A percentile compares a stretch with the other conserved stretches of the same genome.
phyloP scores from a whole-genome alignment of 1,139 yeast species.

The Geotrichum europaeum region DNA sequence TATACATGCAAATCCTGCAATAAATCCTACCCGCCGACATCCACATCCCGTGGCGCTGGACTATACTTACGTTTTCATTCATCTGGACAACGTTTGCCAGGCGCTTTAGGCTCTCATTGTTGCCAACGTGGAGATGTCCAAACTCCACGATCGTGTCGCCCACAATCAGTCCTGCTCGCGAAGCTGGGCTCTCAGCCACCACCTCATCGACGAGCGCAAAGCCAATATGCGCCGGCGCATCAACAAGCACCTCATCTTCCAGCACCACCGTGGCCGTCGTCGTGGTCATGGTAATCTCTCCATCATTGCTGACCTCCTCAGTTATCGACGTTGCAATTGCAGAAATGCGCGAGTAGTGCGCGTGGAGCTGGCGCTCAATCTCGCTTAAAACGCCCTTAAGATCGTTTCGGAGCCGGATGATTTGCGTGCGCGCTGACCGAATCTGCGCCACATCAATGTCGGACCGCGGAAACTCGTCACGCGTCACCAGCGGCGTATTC shows the following conservation, averaged over 20 bases:
- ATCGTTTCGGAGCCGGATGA: slow-evolving; percentile 68
- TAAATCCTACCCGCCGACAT: no score
- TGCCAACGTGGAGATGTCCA: slow-evolving; percentile 50
- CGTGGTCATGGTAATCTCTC: neutral
- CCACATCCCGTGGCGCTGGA: no score
- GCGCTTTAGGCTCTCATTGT: slow-evolving; percentile 43
- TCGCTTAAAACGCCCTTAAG: slow-evolving; percentile 45
- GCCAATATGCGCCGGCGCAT: slow-evolving; percentile 37
- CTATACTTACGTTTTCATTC: slow-evolving; percentile 14
- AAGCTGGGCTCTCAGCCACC: slow-evolving; percentile 32
- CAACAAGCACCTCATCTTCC: neutral
- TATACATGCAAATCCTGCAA: neutral
- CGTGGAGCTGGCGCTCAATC: slow-evolving; percentile 42
- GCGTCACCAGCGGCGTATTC: slow-evolving; percentile 56
- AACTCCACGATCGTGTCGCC: slow-evolving; percentile 49
- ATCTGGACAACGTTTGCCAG: slow-evolving; percentile 35
- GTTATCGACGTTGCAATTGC: slow-evolving; percentile 16
- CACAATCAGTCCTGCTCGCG: slow-evolving; percentile 29
- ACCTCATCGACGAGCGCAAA: slow-evolving; percentile 52
- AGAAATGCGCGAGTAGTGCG: neutral
- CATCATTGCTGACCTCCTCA: neutral
- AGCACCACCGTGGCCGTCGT: slow-evolving; percentile 2
- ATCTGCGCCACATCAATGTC: slow-evolving; percentile 71
- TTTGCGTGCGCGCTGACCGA: slow-evolving; percentile 56
- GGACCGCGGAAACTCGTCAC: slow-evolving; percentile 78